phyloP scores from a whole-genome alignment of 106 monocot genomes.

The Vanilla planifolia region DNA sequence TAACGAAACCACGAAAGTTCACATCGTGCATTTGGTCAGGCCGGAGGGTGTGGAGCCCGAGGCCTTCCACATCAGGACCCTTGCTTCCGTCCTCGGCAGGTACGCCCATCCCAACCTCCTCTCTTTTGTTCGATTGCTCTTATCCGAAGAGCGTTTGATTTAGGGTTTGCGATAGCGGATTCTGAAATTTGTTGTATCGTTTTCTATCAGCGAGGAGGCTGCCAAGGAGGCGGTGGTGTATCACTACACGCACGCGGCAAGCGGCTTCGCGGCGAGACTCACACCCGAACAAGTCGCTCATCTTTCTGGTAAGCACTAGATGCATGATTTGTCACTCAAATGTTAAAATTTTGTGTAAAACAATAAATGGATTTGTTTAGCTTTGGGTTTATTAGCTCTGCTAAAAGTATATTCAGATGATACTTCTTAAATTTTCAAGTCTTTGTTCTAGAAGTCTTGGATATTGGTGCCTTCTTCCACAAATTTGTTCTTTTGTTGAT shows the following conservation, averaged over 20 bases:
- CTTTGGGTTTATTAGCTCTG: too few relatives aligned
- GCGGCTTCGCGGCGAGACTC: slow-evolving; percentile 75
- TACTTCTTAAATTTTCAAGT: too few relatives aligned
- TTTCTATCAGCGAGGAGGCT: slow-evolving; percentile 49
- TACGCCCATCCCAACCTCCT: neutral
- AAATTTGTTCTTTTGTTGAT: too few relatives aligned
- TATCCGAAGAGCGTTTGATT: too few relatives aligned
- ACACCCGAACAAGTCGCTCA: slow-evolving; percentile 59
- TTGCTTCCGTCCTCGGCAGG: slow-evolving; percentile 56
- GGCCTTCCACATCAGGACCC: slow-evolving; percentile 37
- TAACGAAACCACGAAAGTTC: slow-evolving; percentile 15
- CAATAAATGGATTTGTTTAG: too few relatives aligned
- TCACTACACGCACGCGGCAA: slow-evolving; percentile 60
- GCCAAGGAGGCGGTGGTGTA: slow-evolving; percentile 70
- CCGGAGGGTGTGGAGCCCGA: slow-evolving; percentile 30
- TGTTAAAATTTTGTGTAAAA: too few relatives aligned
- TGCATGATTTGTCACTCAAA: neutral
- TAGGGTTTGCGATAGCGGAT: slow-evolving; percentile 11
- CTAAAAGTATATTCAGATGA: too few relatives aligned
- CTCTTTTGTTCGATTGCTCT: neutral
- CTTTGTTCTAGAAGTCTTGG: too few relatives aligned
- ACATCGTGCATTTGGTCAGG: slow-evolving; percentile 25
- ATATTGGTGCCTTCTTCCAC: too few relatives aligned
- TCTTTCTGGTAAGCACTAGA: slow-evolving; percentile 37
- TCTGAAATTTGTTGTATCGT: neutral